Evolutionary conservation across 768 basidiomycete genomes (phyloP), one percentile per base, ranked within the genome.

Genomic region (Strobilomyces confusus): DNA sequence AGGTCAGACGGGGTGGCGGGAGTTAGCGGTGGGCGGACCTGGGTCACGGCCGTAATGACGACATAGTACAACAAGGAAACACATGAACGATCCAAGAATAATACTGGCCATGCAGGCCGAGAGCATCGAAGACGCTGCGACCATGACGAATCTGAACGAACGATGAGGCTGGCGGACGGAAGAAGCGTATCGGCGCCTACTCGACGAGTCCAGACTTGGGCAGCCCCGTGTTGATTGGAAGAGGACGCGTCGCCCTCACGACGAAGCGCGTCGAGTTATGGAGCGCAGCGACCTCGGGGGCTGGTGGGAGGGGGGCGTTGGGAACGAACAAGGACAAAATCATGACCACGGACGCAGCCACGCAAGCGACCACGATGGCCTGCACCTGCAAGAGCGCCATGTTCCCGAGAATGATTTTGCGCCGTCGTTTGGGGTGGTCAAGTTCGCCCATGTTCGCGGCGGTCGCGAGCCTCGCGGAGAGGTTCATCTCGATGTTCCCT

Each of bases 401-500:
- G 69, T 94, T 97, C 38, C 94, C 94, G 3, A 82, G 54, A 32
- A 99, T 78, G 55, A 95, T 81, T 2, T 74, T 67, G 5, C 81
- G 78, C 4, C 91, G 82, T 9, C 74, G 75, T 2, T 67, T 60
- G 0, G 83, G 82, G 32, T 84, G 80, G 66, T 98, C 93, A 5
- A 99, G 83, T 56, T 93, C 84, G 41, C 95, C 95, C 47, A 95
- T 86, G 60, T 98, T 97, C 6, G 95, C 89, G 1, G 94, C 88
- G 0, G 97, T 99, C 1, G 90, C 88, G n/a, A 99, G 78, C 14
- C 95, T 82, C 1, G 97, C 93, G 4, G 94, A 95, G 8, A 99
- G 84, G 59, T 97, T 98, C 95, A 98, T 98, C 71, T 98, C 97
- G 34, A 98, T 80, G 64, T 99, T 92, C n/a, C 95, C 97, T 63